A percentile compares a stretch with the other conserved stretches of the same genome.
These are phyloP conservation scores for Anaeromyces robustus DNA, from an alignment of 192 early-diverging fungal species.

Conservation along the genomic window DNA sequence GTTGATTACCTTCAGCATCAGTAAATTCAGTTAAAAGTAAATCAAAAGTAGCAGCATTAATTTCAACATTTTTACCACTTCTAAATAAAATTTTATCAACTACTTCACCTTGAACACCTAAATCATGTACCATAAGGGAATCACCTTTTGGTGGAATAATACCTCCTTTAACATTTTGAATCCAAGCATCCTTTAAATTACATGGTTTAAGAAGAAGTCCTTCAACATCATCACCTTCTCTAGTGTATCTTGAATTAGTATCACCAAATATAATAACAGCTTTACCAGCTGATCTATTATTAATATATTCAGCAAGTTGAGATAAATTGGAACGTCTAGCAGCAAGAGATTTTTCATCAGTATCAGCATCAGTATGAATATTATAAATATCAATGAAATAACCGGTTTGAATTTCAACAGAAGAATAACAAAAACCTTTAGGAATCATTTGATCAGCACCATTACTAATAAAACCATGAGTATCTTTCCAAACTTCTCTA, in stretches of 20 bases:
- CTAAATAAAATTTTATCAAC: constrained; percentile 10
- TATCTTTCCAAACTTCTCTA: constrained; percentile 6
- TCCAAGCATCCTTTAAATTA: constrained; percentile 8
- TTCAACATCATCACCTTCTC: constrained; percentile 4
- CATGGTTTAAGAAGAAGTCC: neutral
- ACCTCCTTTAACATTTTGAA: neutral
- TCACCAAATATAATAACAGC: constrained; percentile 11
- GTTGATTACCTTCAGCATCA: neutral
- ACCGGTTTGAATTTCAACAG: neutral
- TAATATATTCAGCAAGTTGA: constrained; percentile 3
- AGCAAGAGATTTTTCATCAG: neutral
- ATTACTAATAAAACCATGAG: neutral
- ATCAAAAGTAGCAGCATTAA: constrained; percentile 1
- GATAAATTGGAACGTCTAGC: constrained; percentile 6
- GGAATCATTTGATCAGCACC: constrained; percentile 9
- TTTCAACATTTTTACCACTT: neutral
- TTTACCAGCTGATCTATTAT: constrained; percentile 1
- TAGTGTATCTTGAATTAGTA: constrained; percentile 11
- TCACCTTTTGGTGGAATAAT: neutral
- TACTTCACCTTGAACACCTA: constrained; percentile 1
- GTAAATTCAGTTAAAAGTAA: constrained; percentile 2
- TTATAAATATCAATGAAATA: constrained; percentile 8
- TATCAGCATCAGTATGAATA: constrained; percentile 10
- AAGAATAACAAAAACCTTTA: constrained; percentile 10
- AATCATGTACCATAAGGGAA: neutral